Base-by-base conservation (phyloP, 2,329 filamentous ascomycete species). In the Davidsoniella virescens region DNA sequence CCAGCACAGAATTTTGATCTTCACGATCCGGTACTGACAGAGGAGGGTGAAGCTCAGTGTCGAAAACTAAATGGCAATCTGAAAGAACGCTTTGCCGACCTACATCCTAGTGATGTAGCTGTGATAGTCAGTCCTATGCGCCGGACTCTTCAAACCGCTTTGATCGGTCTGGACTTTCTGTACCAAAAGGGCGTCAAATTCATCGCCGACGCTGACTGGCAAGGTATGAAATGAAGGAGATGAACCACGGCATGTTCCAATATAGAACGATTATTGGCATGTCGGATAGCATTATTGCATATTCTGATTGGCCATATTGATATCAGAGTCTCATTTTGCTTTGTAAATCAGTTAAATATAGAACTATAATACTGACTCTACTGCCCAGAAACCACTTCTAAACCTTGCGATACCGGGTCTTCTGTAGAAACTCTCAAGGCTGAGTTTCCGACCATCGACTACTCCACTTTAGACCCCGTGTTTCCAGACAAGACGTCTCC, bases 61-160 rank as follows among this genome's bases (percentile, higher is more conserved):
- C 57, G 57, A 20, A 56, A 65, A 6, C 62, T 76, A 3, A 63
- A 67, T 25, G 58, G 65, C 44, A 65, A 61, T 50, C 63, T 78
- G 2, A 56, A 63, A 10, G 61, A 65, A 33, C 63, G 65, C 17
- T 62, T 73, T 39, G 52, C 52, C 2, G 47, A 55, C 2, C 38
- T 56, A 1, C 50, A 56, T 18, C 62, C 60, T 4, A 60, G 64
- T 12, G 61, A 69, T 52, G 59, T 67, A 2, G 65, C 72, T 25
- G 75, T 84, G 49, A 59, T 84, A 29, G 73, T 75, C 45, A 82
- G 77, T 57, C 75, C 80, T 1, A 80, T 83, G 75, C 66, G 69
- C 14, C 69, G 80, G 26, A 82, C 79, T 1, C 65, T 83, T 26
- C 75, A 84, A 62, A 84, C 80, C 1, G 72, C 78, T 1, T 64